Evolutionary conservation across 2,329 filamentous ascomycete genomes (phyloP).

Genomic region (Ophiostoma fasciatum): DNA sequence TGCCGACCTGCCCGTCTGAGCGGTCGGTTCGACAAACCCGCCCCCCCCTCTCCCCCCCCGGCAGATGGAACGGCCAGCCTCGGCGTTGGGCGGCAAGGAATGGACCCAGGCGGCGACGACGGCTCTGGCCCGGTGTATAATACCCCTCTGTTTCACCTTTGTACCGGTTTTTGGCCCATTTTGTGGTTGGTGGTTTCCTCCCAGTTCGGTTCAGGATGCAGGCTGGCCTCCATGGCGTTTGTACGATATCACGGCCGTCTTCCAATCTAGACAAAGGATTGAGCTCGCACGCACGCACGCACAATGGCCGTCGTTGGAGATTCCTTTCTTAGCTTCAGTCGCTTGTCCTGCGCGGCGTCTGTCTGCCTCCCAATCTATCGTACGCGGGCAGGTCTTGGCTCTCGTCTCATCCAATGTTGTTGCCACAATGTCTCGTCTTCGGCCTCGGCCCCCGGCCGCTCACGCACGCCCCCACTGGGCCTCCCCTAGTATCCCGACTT

Average conservation of each 20-base stretch:
- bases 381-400: not conserved
- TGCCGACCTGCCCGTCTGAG: constrained; percentile 61
- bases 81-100: constrained; percentile 2
- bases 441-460: not conserved
- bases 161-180: not conserved
- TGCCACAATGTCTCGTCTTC: not conserved
- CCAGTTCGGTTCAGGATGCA: too few species aligned
- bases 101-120: not conserved
- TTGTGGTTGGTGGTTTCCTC: too few species aligned
- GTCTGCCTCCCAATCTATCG: constrained; percentile 5
- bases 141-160: constrained; percentile 1
- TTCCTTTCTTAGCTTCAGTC: too few species aligned
- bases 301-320: too few species aligned
- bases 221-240: too few species aligned
- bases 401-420: not conserved
- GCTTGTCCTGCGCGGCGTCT: too few species aligned
- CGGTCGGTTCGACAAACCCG: too few species aligned
- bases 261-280: too few species aligned
- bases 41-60: not conserved
- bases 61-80: too few species aligned
- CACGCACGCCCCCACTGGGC: too few species aligned
- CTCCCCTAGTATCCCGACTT: constrained; percentile 60
- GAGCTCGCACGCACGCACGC: too few species aligned
- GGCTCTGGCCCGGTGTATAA: not conserved
- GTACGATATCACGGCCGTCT: too few species aligned